Evolutionary conservation across 768 basidiomycete genomes (phyloP), one percentile per base, ranked within the genome.

Genomic region (Boletellus emodensis): DNA sequence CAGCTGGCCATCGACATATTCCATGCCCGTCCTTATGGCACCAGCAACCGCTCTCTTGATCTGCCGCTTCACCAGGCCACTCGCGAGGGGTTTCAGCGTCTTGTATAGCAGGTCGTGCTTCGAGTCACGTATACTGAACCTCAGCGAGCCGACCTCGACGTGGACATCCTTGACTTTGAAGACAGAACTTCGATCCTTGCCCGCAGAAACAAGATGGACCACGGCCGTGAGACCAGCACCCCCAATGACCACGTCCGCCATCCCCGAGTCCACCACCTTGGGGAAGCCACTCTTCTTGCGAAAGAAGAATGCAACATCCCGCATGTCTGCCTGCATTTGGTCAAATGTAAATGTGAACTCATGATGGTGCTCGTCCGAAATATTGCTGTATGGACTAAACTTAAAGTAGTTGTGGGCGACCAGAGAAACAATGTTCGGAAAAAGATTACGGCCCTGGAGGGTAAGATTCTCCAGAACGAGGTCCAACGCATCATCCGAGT

Each of bases 381-480:
- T 75, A 33, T 44, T 58, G 17, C 45, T 48, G 73, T 94, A 93
- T 0, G 94, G 93, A 28, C 83, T 85, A 70, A 97, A 93, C 67
- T 84, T 85, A 70, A 91, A 72, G 54, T 74, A 85, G 72, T 95
- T 95, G 65, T 88, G 76, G 13, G 86, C 84, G 49, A 94, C 89
- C 48, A 88, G 54, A 4, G 77, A 71, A 43, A 90, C 76, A 51
- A 87, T 62, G 60, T 87, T 91, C 1, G 94, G 94, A 77, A 94
- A 86, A 3, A 99, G 71, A 71, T 97, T 95, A 37, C 84, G 81
- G 9, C 91, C 91, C 53, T 89, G 84, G 15, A 94, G 76, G 1
- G 89, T 87, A 32, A 97, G 79, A 67, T 95, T 97, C 76, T 97
- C 95, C 55, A 97, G 82, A 51, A 95, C 90, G 39, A 96, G 78